Conservation (phyloP, 345 rosid genomes). For the Sonneratia alba region DNA sequence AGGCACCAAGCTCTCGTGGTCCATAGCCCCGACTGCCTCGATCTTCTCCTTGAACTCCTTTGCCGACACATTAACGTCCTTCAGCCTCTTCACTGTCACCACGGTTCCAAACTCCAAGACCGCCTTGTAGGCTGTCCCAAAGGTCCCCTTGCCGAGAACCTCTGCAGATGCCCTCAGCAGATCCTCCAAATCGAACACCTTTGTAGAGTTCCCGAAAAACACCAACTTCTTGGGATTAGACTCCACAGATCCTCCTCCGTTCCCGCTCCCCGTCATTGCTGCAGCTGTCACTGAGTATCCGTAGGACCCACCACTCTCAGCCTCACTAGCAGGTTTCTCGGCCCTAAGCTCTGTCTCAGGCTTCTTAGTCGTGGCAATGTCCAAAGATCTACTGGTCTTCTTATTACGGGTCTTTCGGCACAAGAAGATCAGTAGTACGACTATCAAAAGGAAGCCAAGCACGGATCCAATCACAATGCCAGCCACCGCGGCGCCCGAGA, state of each 20-base stretch:
- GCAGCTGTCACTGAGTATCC: constrained; percentile 30
- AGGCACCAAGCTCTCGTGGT: constrained; percentile 78
- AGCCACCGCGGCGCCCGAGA: constrained; percentile 80
- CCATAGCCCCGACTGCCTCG: constrained; percentile 81
- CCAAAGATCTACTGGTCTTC: constrained; percentile 54
- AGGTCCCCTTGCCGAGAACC: constrained; percentile 93
- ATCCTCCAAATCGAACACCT: constrained; percentile 86
- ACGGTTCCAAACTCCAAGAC: constrained; percentile 63
- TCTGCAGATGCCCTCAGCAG: constrained; percentile 96
- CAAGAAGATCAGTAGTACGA: constrained; percentile 42
- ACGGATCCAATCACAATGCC: constrained; percentile 84
- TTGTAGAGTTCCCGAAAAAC: constrained; percentile 63
- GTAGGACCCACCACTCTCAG: constrained; percentile 31
- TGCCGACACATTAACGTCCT: constrained; percentile 71
- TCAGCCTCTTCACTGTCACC: constrained; percentile 92
- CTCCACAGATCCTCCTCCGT: constrained; percentile 28
- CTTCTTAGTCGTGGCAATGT: constrained; percentile 48
- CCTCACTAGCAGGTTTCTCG: constrained; percentile 39
- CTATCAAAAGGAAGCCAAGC: constrained; percentile 39
- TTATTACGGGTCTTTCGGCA: constrained; percentile 47
- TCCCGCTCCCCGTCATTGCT: constrained; percentile 27
- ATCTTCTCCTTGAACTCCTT: constrained; percentile 85
- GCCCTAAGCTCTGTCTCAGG: constrained; percentile 41
- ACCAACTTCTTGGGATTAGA: constrained; percentile 39
- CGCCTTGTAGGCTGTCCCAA: constrained; percentile 95